A percentile compares a stretch with the other conserved stretches of the same genome.
Conservation (phyloP, 2,329 filamentous ascomycete genomes). For the Magnaporthales sp. region DNA sequence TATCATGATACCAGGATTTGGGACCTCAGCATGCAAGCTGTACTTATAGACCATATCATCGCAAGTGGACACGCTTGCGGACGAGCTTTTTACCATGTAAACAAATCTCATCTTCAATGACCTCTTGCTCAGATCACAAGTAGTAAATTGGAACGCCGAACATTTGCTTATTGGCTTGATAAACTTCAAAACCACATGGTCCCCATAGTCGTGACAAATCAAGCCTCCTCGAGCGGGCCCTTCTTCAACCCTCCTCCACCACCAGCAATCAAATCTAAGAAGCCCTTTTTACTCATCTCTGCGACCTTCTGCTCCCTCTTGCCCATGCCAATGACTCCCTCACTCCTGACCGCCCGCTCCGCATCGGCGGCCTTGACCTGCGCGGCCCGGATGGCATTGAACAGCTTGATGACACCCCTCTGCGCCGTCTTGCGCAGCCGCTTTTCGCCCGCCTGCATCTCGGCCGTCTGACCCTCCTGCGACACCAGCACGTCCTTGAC, state of each 20-base stretch:
- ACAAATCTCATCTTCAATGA: neutral
- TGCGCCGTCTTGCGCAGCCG: constrained; percentile 80
- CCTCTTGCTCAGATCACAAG: neutral
- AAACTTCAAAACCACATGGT: neutral
- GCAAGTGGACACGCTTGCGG: neutral
- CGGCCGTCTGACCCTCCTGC: constrained; percentile 30
- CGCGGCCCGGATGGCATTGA: constrained; percentile 88
- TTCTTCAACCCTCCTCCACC: constrained; percentile 52
- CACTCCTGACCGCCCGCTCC: constrained; percentile 57
- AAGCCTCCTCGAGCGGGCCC: constrained; percentile 49
- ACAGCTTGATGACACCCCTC: constrained; percentile 88
- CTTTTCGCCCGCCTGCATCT: constrained; percentile 64
- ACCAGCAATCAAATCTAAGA: constrained; percentile 77
- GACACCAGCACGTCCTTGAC: constrained; percentile 75
- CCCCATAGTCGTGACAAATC: neutral
- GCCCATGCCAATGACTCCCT: constrained; percentile 69
- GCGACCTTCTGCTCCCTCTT: constrained; percentile 81
- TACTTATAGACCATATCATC: neutral
- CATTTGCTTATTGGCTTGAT: neutral
- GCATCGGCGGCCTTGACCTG: constrained; percentile 83
- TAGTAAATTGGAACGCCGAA: neutral
- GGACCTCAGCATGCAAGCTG: neutral
- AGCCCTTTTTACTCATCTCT: constrained; percentile 96
- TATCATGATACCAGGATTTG: neutral
- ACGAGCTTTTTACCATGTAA: neutral